Conservation (phyloP, 2,329 filamentous ascomycete genomes). For the Pseudogymnoascus sp. region DNA sequence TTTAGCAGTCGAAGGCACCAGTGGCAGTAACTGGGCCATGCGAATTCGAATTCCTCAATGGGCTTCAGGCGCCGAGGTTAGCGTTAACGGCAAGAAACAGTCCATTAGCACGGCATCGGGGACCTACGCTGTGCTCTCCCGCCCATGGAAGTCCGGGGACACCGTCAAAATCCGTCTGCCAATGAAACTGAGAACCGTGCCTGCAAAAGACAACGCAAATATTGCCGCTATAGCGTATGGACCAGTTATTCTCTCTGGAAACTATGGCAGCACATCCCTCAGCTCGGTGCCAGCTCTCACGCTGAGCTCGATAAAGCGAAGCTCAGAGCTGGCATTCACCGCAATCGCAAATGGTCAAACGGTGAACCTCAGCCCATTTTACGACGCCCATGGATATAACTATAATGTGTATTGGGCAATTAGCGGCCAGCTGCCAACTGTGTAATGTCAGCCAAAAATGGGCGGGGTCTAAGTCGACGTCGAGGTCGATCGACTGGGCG, state of each 20-base stretch:
- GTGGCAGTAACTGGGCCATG: conserved; percentile 26
- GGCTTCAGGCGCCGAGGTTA: conserved; percentile 32
- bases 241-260: conserved; percentile 36
- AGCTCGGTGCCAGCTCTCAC: background rate
- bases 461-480: background rate
- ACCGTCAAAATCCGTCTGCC: conserved; percentile 36
- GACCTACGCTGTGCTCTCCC: conserved; percentile 22
- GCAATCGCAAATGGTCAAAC: background rate
- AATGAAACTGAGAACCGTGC: conserved; percentile 35
- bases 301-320: background rate
- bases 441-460: background rate
- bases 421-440: background rate
- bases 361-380: background rate
- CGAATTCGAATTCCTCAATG: conserved; percentile 40
- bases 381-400: background rate
- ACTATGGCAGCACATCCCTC: conserved; percentile 27
- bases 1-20: conserved; percentile 30
- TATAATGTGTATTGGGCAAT: background rate
- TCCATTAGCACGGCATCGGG: conserved; percentile 31
- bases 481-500: background rate
- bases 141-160: conserved; percentile 37
- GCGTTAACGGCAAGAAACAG: conserved; percentile 33
- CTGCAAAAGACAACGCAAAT: conserved; percentile 38
- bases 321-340: background rate
- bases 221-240: conserved; percentile 40